Base-by-base conservation (phyloP, 352 stramenopile species). In the Globisporangium mamillatum region DNA sequence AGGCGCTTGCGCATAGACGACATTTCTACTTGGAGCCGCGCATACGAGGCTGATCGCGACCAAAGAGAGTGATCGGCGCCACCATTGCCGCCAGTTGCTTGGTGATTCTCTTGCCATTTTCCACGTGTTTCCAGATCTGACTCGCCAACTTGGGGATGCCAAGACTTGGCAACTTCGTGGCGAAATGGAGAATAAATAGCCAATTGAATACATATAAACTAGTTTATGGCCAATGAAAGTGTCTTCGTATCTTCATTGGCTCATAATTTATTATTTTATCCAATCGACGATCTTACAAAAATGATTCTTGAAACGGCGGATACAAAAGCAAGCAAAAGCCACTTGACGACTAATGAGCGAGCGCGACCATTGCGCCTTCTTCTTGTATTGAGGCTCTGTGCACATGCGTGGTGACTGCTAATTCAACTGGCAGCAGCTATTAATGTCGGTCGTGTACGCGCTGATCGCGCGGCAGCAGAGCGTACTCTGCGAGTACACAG, bases 371-470 rank as follows among this genome's bases (percentile, higher is more conserved):
- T 62, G 56, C 56, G 56, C 56, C 56, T 34, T 4, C 56, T 27
- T 32, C 22, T 12, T 29, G 34, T 50, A 34, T 50, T 48, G 20
- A 16, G 3, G 20, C n/a, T 50, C 56, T 27, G 5, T 32, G 25
- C 27, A 20, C 46, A 58, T 67, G 64, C 8, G 58, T 63, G 66
- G 69, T 64, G 46, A 32, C 52, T 57, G 52, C 52, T 20, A 20
- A 34, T 41, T 36, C 36, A 68, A 52, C 52, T 63, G 32, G 8
- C 16, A 62, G 56, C 32, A 56, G 34, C 50, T 27, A 63, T 34
- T n/a, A 9, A 92, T 95, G 87, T 93, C 87, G 41, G 74, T 93
- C 52, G 82, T 92, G 18, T 93, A 93, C 63, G 76, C 82, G 27
- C 72, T 95, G 22, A 79, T 95, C 38, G 82, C 87, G 22, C 75